phyloP scores from a whole-genome alignment of 768 basidiomycete genomes.

The Leccinum subtestaceum region DNA sequence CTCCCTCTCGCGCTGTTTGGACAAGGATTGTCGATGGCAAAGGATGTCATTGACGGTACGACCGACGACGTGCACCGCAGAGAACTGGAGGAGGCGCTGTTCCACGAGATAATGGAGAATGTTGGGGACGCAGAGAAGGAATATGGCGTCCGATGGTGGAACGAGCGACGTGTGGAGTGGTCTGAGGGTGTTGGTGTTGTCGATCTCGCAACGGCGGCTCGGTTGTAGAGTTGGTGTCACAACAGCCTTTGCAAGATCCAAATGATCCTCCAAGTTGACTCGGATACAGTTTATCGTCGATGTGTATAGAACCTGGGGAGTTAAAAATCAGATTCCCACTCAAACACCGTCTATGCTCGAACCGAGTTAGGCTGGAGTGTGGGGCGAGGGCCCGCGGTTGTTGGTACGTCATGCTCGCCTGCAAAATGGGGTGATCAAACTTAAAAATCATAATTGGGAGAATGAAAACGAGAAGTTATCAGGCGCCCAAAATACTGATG shows the following conservation, averaged over 20 bases:
- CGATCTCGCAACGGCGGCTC: background rate
- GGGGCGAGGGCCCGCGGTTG: too few relatives aligned
- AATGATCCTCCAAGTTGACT: background rate
- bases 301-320: too few relatives aligned
- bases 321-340: too few relatives aligned
- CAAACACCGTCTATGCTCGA: too few relatives aligned
- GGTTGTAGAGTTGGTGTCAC: slow-evolving; percentile 10
- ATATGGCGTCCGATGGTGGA: slow-evolving; percentile 72
- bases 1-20: slow-evolving; percentile 58
- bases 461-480: background rate
- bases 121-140: slow-evolving; percentile 72
- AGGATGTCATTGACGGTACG: slow-evolving; percentile 30
- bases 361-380: too few relatives aligned
- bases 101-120: slow-evolving; percentile 59
- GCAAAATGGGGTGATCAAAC: background rate
- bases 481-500: background rate
- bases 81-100: slow-evolving; percentile 56
- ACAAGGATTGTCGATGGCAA: slow-evolving; percentile 50
- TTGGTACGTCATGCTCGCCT: background rate
- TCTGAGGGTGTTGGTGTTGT: background rate
- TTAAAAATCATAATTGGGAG: background rate
- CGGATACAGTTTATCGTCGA: too few relatives aligned
- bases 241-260: background rate
- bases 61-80: slow-evolving; percentile 30
- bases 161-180: slow-evolving; percentile 39